Conservation (phyloP, 1,284 basidiomycete genomes). For the Boletus semigastroideus region DNA sequence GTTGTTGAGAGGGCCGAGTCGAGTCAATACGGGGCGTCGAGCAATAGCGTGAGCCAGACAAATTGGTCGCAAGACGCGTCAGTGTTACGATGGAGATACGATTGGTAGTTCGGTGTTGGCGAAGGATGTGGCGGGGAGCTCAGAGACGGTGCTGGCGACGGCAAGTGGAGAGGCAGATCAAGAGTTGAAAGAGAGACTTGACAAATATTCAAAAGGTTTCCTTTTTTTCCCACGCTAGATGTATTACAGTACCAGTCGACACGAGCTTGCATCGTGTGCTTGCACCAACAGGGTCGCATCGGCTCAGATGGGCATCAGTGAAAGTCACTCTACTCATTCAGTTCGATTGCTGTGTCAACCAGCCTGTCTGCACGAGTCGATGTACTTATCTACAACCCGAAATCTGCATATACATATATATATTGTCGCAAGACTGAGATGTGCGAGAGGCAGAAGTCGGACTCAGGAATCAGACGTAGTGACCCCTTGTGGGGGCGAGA, state of each 20-base stretch:
- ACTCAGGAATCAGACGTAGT: too few species aligned
- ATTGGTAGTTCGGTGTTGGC: conserved; percentile 12
- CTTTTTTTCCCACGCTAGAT: background rate
- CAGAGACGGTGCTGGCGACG: conserved; percentile 11
- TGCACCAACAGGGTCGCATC: background rate
- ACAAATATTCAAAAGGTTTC: conserved; percentile 29
- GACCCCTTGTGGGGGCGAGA: too few species aligned
- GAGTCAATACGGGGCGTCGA: conserved; percentile 18
- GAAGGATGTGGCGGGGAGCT: conserved; percentile 11
- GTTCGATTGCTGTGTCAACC: background rate
- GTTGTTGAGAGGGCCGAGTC: conserved; percentile 8
- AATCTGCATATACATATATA: too few species aligned
- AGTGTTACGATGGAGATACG: conserved; percentile 14
- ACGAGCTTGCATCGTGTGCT: background rate
- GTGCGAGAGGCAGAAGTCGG: too few species aligned
- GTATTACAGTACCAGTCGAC: background rate
- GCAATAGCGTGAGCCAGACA: conserved; percentile 12
- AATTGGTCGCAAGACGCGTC: conserved; percentile 25
- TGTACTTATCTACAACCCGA: too few species aligned
- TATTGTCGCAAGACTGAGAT: too few species aligned
- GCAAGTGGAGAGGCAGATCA: conserved; percentile 21
- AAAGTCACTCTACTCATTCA: background rate
- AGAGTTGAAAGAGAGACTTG: conserved; percentile 29
- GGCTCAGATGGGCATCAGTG: too few species aligned
- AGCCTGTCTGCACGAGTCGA: background rate